Percentiles rank a stretch among this genome's conserved stretches.
Conservation (phyloP, 169 alveolate species). For the Eimeria mitis region DNA sequence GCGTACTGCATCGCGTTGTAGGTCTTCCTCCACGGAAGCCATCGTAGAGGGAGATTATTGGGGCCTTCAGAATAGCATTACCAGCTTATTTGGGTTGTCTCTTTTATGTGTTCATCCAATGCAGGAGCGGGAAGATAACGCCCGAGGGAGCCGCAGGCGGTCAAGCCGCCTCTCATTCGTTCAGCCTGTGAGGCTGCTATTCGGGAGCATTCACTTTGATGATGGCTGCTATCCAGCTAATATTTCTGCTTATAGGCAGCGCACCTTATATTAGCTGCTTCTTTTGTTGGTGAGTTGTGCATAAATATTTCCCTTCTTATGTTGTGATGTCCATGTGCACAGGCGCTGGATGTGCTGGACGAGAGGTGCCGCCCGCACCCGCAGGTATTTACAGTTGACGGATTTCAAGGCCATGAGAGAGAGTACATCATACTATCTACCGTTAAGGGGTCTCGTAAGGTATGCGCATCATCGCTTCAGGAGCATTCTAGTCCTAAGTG, state of each 20-base stretch:
- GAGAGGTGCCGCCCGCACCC: conserved; percentile 76
- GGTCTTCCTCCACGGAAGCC: neutral
- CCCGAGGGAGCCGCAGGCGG: conserved; percentile 25
- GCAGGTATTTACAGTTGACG: conserved; percentile 71
- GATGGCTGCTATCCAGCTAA: neutral
- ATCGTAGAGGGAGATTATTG: neutral
- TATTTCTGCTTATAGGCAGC: neutral
- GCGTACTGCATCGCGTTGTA: conserved; percentile 52
- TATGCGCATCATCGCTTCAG: neutral
- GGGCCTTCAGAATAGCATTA: neutral
- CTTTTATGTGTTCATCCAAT: neutral
- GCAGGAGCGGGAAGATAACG: neutral
- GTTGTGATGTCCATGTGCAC: neutral
- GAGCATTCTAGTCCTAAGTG: neutral
- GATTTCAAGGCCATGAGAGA: conserved; percentile 73
- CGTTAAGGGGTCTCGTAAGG: conserved; percentile 42
- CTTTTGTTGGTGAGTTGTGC: neutral
- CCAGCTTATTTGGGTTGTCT: neutral
- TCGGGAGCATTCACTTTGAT: neutral
- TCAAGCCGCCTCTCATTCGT: conserved; percentile 53
- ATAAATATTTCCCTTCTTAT: neutral
- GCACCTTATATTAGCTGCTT: neutral
- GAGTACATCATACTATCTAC: conserved; percentile 48
- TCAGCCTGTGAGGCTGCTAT: conserved; percentile 52
- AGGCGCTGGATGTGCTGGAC: conserved; percentile 69